Base-by-base conservation (phyloP, 2,329 filamentous ascomycete species). In the Raffaelea deltoideospora region DNA sequence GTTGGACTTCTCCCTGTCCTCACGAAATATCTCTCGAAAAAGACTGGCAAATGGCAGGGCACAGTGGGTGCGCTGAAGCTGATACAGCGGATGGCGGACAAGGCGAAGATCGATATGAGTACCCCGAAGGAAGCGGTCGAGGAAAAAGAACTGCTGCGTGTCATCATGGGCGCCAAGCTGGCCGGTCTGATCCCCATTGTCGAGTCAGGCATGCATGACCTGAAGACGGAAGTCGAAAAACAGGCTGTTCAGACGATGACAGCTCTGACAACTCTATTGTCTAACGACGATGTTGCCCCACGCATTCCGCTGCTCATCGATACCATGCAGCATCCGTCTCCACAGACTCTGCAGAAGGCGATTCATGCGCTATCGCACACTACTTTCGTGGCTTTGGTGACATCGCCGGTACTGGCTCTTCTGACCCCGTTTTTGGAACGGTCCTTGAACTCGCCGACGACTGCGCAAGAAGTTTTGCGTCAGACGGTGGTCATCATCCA, bases 401-500 rank as follows among this genome's bases (percentile, higher is more conserved):
- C 86, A 11, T 95, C 88, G 9, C 90, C 90, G 10, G 88, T 96
- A 5, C 74, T 98, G 40, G 90, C 90, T 15, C 76, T 98, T 38
- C 71, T 98, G 38, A 98, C 90, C 2, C 90, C 90, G 32, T 79
- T 96, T 47, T 75, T 98, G 21, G 90, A 96, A 63, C 80, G 90
- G 48, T 85, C 87, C 15, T 72, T 98, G 43, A 95, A 95, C 65
- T 88, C 79, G 42, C 90, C 88, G 9, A 74, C 74, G 14, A 98
- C 90, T 5, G 71, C 83, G 4, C 90, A 98, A 57, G 90, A 98
- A 61, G 87, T 96, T 18, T 69, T 95, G 38, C 80, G 90, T 43
- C 88, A 95, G 62, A 94, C 90, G 3, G 86, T 93, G 22, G 86
- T 98, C 37, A 92, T 98, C 35, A 82, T 90, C 17, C 90, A 98